Conservation (phyloP, 148 eudicot species). For the Cornus kousa region DNA sequence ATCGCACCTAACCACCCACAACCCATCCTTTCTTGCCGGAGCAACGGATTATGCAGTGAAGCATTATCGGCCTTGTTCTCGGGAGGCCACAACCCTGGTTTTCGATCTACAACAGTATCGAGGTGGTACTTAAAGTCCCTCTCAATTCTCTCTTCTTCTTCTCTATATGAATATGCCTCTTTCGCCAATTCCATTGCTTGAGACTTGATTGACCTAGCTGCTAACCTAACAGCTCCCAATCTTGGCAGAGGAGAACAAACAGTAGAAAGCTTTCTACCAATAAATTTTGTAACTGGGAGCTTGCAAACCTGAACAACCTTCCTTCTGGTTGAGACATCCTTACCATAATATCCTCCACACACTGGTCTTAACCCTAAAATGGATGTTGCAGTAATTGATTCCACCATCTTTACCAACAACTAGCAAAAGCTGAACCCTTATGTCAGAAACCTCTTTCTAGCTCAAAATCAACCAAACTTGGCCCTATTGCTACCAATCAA, state of each 20-base stretch:
- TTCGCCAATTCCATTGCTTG: conserved; percentile 79
- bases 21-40: conserved; percentile 84
- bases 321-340: conserved; percentile 32
- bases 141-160: conserved; percentile 52
- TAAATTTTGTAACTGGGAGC: conserved; percentile 18
- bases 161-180: conserved; percentile 53
- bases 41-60: conserved; percentile 75
- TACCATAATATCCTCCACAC: conserved; percentile 27
- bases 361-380: conserved; percentile 50
- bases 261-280: conserved; percentile 20
- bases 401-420: conserved; percentile 57
- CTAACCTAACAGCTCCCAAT: conserved; percentile 26
- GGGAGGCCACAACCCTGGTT: conserved; percentile 78
- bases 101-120: conserved; percentile 48
- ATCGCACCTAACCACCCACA: conserved; percentile 95
- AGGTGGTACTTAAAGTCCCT: conserved; percentile 35
- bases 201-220: conserved; percentile 36
- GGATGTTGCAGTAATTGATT: conserved; percentile 68
- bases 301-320: conserved; percentile 17
- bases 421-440: conserved; percentile 2
- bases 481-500: background rate
- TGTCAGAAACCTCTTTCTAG: background rate
- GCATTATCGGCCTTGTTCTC: conserved; percentile 78
- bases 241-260: conserved; percentile 15
- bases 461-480: background rate